Conservation (phyloP, 2,329 filamentous ascomycete species). For the Macrophomina phaseolina region DNA sequence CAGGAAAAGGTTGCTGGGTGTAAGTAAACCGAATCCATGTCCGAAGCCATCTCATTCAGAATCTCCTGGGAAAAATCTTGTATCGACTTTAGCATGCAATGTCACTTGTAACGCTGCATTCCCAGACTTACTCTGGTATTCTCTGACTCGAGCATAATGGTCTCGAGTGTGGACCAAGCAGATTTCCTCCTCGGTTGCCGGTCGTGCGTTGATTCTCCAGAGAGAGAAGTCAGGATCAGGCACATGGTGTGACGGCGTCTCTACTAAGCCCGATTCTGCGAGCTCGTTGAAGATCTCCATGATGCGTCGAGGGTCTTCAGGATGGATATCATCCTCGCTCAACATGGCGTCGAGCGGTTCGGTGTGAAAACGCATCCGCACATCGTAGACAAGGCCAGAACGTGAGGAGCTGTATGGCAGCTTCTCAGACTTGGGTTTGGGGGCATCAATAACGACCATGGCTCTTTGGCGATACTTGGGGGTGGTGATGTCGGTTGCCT, state of each 20-base stretch:
- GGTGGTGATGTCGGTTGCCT: not conserved
- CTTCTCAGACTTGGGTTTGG: slow-evolving; percentile 7
- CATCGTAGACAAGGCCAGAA: slow-evolving; percentile 73
- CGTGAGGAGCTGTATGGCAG: slow-evolving; percentile 45
- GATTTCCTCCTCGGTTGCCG: slow-evolving; percentile 81
- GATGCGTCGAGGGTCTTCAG: slow-evolving; percentile 91
- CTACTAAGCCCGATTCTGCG: slow-evolving; percentile 79
- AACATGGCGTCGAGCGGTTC: slow-evolving; percentile 61
- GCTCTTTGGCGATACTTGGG: slow-evolving; percentile 7
- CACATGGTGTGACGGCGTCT: slow-evolving; percentile 58
- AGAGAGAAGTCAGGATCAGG: slow-evolving; percentile 61
- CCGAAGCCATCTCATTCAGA: slow-evolving; percentile 69
- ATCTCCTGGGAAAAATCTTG: slow-evolving; percentile 59
- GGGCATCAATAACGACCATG: slow-evolving; percentile 22
- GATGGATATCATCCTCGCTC: slow-evolving; percentile 75
- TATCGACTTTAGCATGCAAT: not conserved
- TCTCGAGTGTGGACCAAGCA: slow-evolving; percentile 76
- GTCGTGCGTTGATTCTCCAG: slow-evolving; percentile 74
- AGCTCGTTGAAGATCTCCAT: slow-evolving; percentile 92
- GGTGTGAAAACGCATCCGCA: slow-evolving; percentile 93
- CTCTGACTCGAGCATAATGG: slow-evolving; percentile 80
- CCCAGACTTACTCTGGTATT: slow-evolving; percentile 31
- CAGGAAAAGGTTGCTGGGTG: slow-evolving; percentile 82
- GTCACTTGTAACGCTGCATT: not conserved
- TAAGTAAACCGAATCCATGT: slow-evolving; percentile 58